phyloP scores from a whole-genome alignment of 768 basidiomycete genomes.

The Royoungia palumana region DNA sequence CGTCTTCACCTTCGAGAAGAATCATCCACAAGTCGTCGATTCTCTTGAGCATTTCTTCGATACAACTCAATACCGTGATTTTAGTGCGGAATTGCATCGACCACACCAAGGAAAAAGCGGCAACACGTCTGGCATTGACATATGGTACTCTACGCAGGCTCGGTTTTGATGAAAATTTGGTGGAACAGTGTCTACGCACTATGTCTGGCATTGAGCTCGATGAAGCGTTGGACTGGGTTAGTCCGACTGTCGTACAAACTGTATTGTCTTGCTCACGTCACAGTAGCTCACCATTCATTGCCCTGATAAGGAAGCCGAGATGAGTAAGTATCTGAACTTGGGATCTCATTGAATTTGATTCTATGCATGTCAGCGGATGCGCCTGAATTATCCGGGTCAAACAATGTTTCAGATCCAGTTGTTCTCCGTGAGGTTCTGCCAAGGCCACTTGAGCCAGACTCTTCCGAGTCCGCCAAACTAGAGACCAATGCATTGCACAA shows the following conservation, averaged over 20 bases:
- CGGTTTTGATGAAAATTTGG: constrained; percentile 67
- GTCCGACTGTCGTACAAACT: constrained; percentile 17
- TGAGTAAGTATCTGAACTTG: constrained; percentile 20
- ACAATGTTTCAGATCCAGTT: background rate
- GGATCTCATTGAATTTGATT: background rate
- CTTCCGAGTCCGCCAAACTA: constrained; percentile 23
- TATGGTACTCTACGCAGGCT: constrained; percentile 78
- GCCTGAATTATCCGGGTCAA: constrained; percentile 10
- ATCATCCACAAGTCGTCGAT: constrained; percentile 19
- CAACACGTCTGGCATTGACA: constrained; percentile 69
- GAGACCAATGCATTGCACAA: constrained; percentile 37
- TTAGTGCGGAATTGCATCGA: constrained; percentile 33
- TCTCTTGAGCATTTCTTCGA: background rate
- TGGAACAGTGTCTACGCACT: constrained; percentile 65
- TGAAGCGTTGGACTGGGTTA: constrained; percentile 88
- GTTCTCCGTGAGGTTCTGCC: background rate
- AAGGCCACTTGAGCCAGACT: background rate
- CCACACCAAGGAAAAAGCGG: constrained; percentile 66
- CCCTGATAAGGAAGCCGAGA: constrained; percentile 53
- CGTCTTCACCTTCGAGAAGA: constrained; percentile 42
- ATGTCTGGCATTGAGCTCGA: constrained; percentile 75
- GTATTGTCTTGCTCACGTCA: constrained; percentile 6
- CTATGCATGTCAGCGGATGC: constrained; percentile 8
- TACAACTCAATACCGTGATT: constrained; percentile 1
- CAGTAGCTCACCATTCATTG: constrained; percentile 64